phyloP scores from a whole-genome alignment of 2,329 filamentous ascomycete genomes.

The Colletotrichum eremochloae region DNA sequence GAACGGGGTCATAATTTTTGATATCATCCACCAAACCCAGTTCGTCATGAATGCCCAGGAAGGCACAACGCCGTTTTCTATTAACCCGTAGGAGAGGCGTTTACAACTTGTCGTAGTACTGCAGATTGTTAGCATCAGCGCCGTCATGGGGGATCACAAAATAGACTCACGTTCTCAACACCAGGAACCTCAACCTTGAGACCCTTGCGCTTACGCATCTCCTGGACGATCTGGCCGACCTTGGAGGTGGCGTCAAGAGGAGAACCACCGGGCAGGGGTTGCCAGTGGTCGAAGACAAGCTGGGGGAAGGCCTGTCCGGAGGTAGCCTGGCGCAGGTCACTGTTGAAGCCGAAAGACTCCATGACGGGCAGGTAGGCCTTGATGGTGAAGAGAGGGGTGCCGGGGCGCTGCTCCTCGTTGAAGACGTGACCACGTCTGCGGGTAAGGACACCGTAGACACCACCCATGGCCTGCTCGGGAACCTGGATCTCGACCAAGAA shows the following conservation, averaged over 20 bases:
- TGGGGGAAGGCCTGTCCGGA: constrained; percentile 99
- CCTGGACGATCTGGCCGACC: constrained; percentile 84
- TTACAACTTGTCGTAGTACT: constrained; percentile 99
- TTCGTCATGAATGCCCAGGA: constrained; percentile 58
- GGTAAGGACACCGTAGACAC: constrained; percentile 99
- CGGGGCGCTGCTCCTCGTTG: constrained; percentile 96
- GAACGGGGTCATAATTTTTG: constrained; percentile 46
- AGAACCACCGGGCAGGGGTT: constrained; percentile 93
- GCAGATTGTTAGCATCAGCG: constrained; percentile 46
- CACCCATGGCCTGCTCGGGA: constrained; percentile 98
- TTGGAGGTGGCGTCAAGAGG: constrained; percentile 86
- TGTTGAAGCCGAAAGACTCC: constrained; percentile 99
- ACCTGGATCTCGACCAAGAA: constrained; percentile 99
- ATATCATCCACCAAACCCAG: constrained; percentile 52
- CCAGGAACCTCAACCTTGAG: constrained; percentile 95
- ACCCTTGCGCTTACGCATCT: constrained; percentile 99
- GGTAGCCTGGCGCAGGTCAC: constrained; percentile 92
- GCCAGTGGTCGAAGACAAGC: constrained; percentile 99
- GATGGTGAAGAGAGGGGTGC: constrained; percentile 99
- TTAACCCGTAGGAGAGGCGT: constrained; percentile 59
- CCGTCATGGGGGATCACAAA: background rate
- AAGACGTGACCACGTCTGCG: constrained; percentile 99
- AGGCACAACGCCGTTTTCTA: constrained; percentile 61
- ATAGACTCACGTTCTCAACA: constrained; percentile 89
- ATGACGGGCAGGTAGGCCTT: constrained; percentile 97